Percentiles rank a stretch among this genome's conserved stretches.
phyloP scores from a whole-genome alignment of 1,139 yeast species.

The Sugiyamaella sp. region DNA sequence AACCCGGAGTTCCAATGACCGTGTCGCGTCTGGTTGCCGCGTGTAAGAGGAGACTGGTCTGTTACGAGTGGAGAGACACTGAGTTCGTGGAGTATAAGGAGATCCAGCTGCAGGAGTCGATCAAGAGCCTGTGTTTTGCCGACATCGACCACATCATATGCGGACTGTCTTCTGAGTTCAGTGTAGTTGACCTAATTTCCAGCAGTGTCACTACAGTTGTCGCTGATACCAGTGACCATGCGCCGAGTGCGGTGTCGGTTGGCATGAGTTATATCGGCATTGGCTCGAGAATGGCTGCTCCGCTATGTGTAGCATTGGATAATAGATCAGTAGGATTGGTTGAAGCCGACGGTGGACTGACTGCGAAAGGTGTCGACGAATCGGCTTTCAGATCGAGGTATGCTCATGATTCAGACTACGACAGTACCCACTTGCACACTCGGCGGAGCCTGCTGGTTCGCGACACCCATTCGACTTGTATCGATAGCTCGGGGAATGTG shows the following conservation, averaged over 20 bases:
- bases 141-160: conserved; percentile 42
- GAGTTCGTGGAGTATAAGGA: conserved; percentile 41
- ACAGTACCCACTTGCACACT: neutral
- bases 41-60: conserved; percentile 41
- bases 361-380: neutral
- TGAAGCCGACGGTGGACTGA: neutral
- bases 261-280: conserved; percentile 34
- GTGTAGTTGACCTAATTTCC: conserved; percentile 17
- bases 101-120: conserved; percentile 43
- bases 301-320: conserved; percentile 27
- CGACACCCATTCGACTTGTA: conserved; percentile 31
- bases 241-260: conserved; percentile 25
- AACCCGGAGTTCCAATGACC: conserved; percentile 23
- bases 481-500: conserved; percentile 31
- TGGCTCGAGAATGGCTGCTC: conserved; percentile 28
- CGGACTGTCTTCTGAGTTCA: conserved; percentile 37
- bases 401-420: neutral
- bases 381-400: conserved; percentile 15
- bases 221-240: conserved; percentile 18
- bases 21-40: conserved; percentile 44
- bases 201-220: conserved; percentile 7
- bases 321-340: neutral
- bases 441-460: conserved; percentile 36
- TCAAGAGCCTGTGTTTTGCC: conserved; percentile 41
- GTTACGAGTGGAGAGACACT: conserved; percentile 46